Base-by-base conservation (phyloP, 352 stramenopile species). In the Phytophthora chlamydospora region DNA sequence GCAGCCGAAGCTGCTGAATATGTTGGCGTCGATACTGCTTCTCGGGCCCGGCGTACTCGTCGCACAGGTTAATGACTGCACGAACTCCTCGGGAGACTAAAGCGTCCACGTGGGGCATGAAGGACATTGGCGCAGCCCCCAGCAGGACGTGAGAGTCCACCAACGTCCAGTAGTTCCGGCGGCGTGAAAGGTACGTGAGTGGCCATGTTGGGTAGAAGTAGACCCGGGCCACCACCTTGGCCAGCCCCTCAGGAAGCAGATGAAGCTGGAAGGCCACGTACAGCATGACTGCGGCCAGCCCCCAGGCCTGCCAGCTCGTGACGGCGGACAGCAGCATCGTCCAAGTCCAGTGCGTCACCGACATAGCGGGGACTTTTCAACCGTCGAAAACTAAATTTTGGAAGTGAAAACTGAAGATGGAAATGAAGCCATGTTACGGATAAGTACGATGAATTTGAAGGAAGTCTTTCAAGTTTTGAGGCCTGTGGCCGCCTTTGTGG, bases 11-110 rank as follows among this genome's bases (percentile, higher is more conserved):
- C 44, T 98, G 85, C 39, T 86, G 66, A n/a, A 98, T 97, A 45
- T 92, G 83, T 8, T 92, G 65, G 53, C 88, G 80, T 49, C 80
- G 71, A 78, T 99, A 99, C 47, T 93, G 78, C 17, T 68, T 62
- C 16, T 89, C 53, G 3, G 96, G 96, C 0, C 96, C 96, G 2
- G 56, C 41, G 65, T 98, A 99, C 74, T 99, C 96, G 60, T 98
- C 94, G 66, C 95, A 99, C 57, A 99, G 80, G 56, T 99, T 99
- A 33, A 98, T 79, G 11, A 98, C 92, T 16, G 89, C 94, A 19
- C 89, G 83, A 11, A 98, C 83, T 11, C 90, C 76, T 52, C 83
- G 75, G 31, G 89, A 76, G 44, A 91, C 62, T 3, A 98, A 70
- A 45, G 69, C 73, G 32, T 96, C 66, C 24, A 96, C 88, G 75